Base-by-base conservation (phyloP, 805 yeast species). In the Lachancea nothofagi region DNA sequence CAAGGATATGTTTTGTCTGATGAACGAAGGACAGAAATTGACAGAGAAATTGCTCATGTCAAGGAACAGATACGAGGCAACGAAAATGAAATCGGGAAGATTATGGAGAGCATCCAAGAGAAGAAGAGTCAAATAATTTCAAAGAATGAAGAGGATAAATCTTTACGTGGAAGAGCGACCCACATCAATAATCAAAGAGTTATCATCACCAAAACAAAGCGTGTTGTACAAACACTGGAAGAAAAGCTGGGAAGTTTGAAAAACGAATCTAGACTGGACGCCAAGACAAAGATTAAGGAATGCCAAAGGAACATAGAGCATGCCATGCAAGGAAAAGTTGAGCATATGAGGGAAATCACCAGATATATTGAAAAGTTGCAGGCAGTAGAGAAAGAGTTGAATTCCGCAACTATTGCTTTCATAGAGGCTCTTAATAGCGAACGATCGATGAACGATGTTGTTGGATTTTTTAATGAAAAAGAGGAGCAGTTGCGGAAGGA, bases 341-440 rank as follows among this genome's bases (percentile, higher is more conserved):
- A 33, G 29, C 38, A 41, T 28, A 61, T 53, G 22, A 44, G 41
- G 9, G 40, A 47, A 9, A 34, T 64, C 25, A 48, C 54, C 2
- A 34, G 43, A 1, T 25, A 45, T 2, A 54, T 62, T 29, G 29
- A 36, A 2, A 43, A 58, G 13, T 45, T 59, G 3, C 62, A 69
- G 7, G 39, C 42, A 2, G 38, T 46, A 5, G 50, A 62, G 12
- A 41, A 54, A 15, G 49, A 60, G 27, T 29, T 64, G 1, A 38
- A 64, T 0, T 37, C 55, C 2, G 25, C 53, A 23, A 55, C 61
- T 19, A 48, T 66, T 10, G 43, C 49, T 19, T 43, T 43, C 20
- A 57, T 72, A 32, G 76, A 75, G 42, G 62, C 62, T 8, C 51
- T 58, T 27, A 72, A 74, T 45, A 64, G 63, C 36, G 56, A 50